Base-by-base conservation (phyloP, 176 grass and related monocot species). In the Cenchrus americanus region DNA sequence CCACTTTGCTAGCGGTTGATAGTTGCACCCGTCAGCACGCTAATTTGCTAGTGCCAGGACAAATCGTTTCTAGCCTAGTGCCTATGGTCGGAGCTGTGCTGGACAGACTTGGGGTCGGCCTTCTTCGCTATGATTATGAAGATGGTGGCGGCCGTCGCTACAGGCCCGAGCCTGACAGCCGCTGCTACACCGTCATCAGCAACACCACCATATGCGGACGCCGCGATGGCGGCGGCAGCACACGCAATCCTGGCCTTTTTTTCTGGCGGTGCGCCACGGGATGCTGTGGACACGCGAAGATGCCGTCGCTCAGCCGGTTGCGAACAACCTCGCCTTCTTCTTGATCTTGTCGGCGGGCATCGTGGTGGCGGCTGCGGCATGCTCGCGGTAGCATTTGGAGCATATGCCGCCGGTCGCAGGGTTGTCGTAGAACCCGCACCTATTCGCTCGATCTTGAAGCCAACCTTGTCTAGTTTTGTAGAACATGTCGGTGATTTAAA, bases 351-450 rank as follows among this genome's bases (percentile, higher is more conserved):
- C 21, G 52, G 30, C 0, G 6, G 10, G 6, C 10, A 32, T 0
- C 18, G 30, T 8, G 41, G 13, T 0, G 15, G 6, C 6, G 26
- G 44, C 5, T 26, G 5, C 2, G 19, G 14, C 2, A 13, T 27
- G 53, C 8, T 86, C 87, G 40, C 48, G 63, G 85, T 77, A 87
- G 60, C 89, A 92, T 78, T 88, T 92, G 62, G 92, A 92, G 72
- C 87, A 94, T 48, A 94, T 75, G 75, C 89, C 79, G 21, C 46
- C 74, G 42, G 73, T 89, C 21, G 75, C 73, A 9, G 87, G 49
- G 72, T 55, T 83, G 19, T 88, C 93, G 7, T 91, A 95, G 71
- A 92, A 95, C 6, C 93, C 93, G 87, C 90, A 95, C 44, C 87
- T 67, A 30, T 70, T 95, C 8, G 81, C 69, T 27, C 27, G 27